Evolutionary conservation across 129 eudicot genomes (phyloP).

Genomic region (Flaveria bidentis): DNA sequence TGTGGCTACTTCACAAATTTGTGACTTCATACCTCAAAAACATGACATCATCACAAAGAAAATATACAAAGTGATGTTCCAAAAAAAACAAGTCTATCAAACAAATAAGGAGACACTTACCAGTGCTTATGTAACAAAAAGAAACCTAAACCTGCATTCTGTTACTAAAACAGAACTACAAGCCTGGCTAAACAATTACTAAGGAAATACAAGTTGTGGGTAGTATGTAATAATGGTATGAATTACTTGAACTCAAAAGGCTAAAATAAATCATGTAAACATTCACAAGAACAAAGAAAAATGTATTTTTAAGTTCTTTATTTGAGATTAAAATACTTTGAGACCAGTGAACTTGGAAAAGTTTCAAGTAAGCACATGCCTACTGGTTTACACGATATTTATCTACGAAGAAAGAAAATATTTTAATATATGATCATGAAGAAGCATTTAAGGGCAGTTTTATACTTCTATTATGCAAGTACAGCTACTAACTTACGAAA

Average conservation of each 20-base stretch:
- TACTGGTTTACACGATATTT: neutral
- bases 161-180: neutral
- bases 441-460: neutral
- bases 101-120: neutral
- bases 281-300: neutral
- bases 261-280: neutral
- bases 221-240: neutral
- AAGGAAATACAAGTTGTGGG: neutral
- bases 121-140: constrained; percentile 1
- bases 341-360: neutral
- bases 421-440: neutral
- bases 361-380: neutral
- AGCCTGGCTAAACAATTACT: neutral
- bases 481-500: neutral
- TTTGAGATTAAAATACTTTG: neutral
- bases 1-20: neutral
- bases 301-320: neutral
- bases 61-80: neutral
- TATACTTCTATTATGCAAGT: neutral
- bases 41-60: neutral
- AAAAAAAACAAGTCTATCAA: neutral
- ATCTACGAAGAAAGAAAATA: neutral
- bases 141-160: neutral
- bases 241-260: neutral
- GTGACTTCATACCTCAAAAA: neutral